Conservation (phyloP, 306 rosid genomes). For the Vachellia pachyceras region DNA sequence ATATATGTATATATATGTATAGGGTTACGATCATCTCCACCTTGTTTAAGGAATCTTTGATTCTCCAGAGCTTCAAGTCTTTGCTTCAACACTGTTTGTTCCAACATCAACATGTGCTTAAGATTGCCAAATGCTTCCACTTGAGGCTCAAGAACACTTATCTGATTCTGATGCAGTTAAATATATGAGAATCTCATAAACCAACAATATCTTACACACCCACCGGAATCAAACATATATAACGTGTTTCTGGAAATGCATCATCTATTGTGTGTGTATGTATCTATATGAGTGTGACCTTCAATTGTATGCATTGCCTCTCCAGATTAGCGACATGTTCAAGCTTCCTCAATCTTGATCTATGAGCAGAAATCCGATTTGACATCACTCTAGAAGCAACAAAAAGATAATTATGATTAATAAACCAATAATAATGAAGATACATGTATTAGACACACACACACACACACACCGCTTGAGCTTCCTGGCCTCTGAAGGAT, state of each 20-base stretch:
- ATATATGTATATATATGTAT: too few relatives aligned
- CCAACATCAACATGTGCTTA: slow-evolving; percentile 37
- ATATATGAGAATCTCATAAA: neutral
- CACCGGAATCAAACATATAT: neutral
- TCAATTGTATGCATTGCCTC: neutral
- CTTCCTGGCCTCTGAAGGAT: slow-evolving; percentile 29
- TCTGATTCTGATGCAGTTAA: slow-evolving; percentile 42
- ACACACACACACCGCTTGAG: slow-evolving; percentile 22
- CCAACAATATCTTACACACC: neutral
- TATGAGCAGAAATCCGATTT: slow-evolving; percentile 23
- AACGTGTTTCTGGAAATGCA: neutral
- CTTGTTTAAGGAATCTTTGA: slow-evolving; percentile 22
- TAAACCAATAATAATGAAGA: neutral
- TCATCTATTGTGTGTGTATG: neutral
- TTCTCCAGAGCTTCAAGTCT: slow-evolving; percentile 22
- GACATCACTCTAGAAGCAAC: neutral
- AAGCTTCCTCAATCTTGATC: neutral
- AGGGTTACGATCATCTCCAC: too few relatives aligned
- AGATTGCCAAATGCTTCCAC: slow-evolving; percentile 28
- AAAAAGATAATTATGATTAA: neutral
- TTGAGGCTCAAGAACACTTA: slow-evolving; percentile 43
- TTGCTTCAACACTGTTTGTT: slow-evolving; percentile 43
- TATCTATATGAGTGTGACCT: slow-evolving; percentile 8
- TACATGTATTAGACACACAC: neutral
- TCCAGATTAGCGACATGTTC: neutral